Conservation (phyloP, 768 basidiomycete species). For the Pholiota molesta region DNA sequence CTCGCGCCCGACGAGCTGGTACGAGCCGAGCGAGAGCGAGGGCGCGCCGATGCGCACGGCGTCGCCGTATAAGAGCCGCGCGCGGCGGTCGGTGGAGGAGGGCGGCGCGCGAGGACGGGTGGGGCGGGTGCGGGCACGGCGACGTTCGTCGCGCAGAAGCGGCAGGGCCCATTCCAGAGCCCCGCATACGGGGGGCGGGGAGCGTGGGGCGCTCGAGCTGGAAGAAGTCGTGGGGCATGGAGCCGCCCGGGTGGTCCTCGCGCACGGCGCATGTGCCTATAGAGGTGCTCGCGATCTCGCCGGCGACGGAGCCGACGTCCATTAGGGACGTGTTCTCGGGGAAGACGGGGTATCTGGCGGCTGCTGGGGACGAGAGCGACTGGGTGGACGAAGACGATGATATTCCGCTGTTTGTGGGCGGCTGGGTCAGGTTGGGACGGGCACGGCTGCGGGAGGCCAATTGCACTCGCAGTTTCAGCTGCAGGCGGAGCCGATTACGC, state of each 20-base stretch:
- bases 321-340: slow-evolving; percentile 86
- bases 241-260: slow-evolving; percentile 84
- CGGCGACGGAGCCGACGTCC: slow-evolving; percentile 47
- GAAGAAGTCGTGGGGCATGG: slow-evolving; percentile 89
- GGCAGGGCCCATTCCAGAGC: slow-evolving; percentile 70
- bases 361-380: slow-evolving; percentile 75
- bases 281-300: slow-evolving; percentile 76
- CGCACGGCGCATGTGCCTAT: slow-evolving; percentile 69
- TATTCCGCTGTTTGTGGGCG: slow-evolving; percentile 71
- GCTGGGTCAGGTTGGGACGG: slow-evolving; percentile 62
- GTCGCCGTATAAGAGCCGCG: slow-evolving; percentile 62
- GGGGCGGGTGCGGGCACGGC: slow-evolving; percentile 35
- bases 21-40: slow-evolving; percentile 75
- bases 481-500: slow-evolving; percentile 42
- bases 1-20: slow-evolving; percentile 77
- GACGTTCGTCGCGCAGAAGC: slow-evolving; percentile 84
- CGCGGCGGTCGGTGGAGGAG: slow-evolving; percentile 52
- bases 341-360: slow-evolving; percentile 58
- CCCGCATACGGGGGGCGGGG: slow-evolving; percentile 39
- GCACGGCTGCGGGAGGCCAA: neutral
- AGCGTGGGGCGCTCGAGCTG: slow-evolving; percentile 72
- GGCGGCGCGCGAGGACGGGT: slow-evolving; percentile 33
- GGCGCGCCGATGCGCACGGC: slow-evolving; percentile 49
- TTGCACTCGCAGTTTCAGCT: slow-evolving; percentile 17
- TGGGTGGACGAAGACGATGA: slow-evolving; percentile 92